Percentiles rank a stretch among this genome's conserved stretches.
These are phyloP conservation scores for Magnaporthiopsis rhizophila DNA, from an alignment of 2,329 filamentous ascomycete genomes.

Conservation along the genomic window DNA sequence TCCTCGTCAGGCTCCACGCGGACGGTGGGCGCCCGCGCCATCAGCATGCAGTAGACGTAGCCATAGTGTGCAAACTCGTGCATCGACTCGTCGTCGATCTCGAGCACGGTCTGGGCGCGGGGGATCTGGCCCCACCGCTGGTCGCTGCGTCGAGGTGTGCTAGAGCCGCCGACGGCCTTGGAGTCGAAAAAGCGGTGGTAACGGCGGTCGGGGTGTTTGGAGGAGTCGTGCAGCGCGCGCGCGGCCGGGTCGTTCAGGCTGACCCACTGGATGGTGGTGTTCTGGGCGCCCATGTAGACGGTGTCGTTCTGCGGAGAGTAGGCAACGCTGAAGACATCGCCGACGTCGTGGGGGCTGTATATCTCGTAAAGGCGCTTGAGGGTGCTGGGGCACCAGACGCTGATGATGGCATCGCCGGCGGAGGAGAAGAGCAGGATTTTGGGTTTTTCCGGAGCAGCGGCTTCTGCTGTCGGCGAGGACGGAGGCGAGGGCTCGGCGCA, in stretches of 20 bases:
- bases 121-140: slow-evolving; percentile 48
- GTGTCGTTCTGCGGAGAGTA: slow-evolving; percentile 75
- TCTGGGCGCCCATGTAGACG: slow-evolving; percentile 87
- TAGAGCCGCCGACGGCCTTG: slow-evolving; percentile 70
- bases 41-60: slow-evolving; percentile 93
- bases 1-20: slow-evolving; percentile 67
- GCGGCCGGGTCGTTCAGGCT: slow-evolving; percentile 57
- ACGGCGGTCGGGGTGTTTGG: slow-evolving; percentile 65
- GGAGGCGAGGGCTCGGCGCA: slow-evolving; percentile 30
- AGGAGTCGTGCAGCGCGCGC: slow-evolving; percentile 52
- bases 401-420: slow-evolving; percentile 87
- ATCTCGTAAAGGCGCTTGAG: slow-evolving; percentile 78
- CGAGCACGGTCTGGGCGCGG: slow-evolving; percentile 51
- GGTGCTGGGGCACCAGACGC: slow-evolving; percentile 78
- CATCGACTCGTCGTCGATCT: slow-evolving; percentile 75
- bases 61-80: slow-evolving; percentile 89
- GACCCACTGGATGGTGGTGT: slow-evolving; percentile 93
- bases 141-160: slow-evolving; percentile 64
- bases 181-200: slow-evolving; percentile 93
- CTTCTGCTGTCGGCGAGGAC: neutral
- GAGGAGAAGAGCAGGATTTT: slow-evolving; percentile 71
- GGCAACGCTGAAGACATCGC: slow-evolving; percentile 91
- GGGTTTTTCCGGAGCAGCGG: too few relatives aligned
- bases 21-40: slow-evolving; percentile 61
- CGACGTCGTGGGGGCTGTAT: slow-evolving; percentile 88